A percentile compares a stretch with the other conserved stretches of the same genome.
Conservation (phyloP, 1,284 basidiomycete genomes). For the Ustilago curta region DNA sequence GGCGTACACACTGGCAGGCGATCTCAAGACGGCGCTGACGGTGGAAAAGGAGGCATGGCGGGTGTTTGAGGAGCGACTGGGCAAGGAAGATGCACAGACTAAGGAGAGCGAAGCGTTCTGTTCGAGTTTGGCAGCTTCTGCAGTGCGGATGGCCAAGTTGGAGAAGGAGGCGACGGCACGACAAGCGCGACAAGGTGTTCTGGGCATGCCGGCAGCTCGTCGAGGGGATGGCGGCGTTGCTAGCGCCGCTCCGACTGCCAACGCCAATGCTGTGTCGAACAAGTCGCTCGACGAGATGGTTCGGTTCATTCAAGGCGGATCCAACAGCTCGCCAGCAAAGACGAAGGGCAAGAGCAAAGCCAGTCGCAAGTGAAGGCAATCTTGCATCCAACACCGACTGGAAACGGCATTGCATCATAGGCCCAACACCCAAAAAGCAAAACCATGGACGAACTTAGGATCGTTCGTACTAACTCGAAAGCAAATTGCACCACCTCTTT, state of each 20-base stretch:
- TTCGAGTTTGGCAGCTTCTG: conserved; percentile 59
- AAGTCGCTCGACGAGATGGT: conserved; percentile 64
- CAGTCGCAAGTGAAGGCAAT: conserved; percentile 32
- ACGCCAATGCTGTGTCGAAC: conserved; percentile 14
- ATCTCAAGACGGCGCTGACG: conserved; percentile 64
- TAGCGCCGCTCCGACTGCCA: background rate
- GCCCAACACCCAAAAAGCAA: background rate
- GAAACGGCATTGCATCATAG: background rate
- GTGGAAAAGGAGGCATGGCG: conserved; percentile 66
- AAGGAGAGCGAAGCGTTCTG: conserved; percentile 67
- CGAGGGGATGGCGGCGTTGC: conserved; percentile 18
- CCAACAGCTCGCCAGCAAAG: conserved; percentile 33
- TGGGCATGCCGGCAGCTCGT: conserved; percentile 20
- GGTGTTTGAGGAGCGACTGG: conserved; percentile 64
- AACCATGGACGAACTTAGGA: background rate
- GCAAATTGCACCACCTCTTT: conserved; percentile 34
- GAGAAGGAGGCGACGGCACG: conserved; percentile 56
- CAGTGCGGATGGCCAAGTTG: conserved; percentile 64
- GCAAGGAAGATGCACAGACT: conserved; percentile 67
- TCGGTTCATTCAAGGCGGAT: conserved; percentile 62
- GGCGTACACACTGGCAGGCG: conserved; percentile 62
- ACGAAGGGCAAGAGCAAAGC: conserved; percentile 43
- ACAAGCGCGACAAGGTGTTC: conserved; percentile 31
- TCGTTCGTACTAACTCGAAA: conserved; percentile 8
- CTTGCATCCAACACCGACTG: background rate